Percentiles rank a stretch among this genome's conserved stretches.
These are phyloP conservation scores for Rubia occidens DNA, from an alignment of 305 asterid species.

Conservation along the genomic window DNA sequence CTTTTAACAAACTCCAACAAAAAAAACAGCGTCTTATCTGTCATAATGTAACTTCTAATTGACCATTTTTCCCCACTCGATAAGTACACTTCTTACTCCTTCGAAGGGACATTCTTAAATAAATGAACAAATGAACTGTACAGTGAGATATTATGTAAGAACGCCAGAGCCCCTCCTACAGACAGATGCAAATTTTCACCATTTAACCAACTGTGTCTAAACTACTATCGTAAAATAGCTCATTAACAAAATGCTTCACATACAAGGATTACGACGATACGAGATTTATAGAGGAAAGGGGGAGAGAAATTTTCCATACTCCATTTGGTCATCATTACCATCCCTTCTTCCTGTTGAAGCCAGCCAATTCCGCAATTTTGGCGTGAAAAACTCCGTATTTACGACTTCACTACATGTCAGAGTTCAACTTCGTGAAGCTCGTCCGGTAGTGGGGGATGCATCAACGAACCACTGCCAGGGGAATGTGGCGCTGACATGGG, in stretches of 20 bases:
- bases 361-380: neutral
- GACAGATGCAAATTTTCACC: slow-evolving; percentile 24
- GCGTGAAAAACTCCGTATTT: slow-evolving; percentile 15
- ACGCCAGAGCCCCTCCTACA: slow-evolving; percentile 19
- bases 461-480: slow-evolving; percentile 27
- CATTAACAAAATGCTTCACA: slow-evolving; percentile 17
- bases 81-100: slow-evolving; percentile 17
- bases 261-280: neutral
- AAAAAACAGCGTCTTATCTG: slow-evolving; percentile 5
- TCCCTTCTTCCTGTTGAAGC: slow-evolving; percentile 7
- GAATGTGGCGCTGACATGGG: slow-evolving; percentile 25
- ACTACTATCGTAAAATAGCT: slow-evolving; percentile 33
- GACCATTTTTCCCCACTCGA: neutral
- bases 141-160: slow-evolving; percentile 27
- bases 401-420: slow-evolving; percentile 26
- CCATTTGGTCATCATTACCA: neutral
- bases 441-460: slow-evolving; percentile 24
- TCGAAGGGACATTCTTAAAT: slow-evolving; percentile 24
- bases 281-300: too few relatives aligned
- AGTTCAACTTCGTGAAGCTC: slow-evolving; percentile 62
- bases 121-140: slow-evolving; percentile 48
- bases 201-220: slow-evolving; percentile 33
- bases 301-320: neutral
- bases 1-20: neutral
- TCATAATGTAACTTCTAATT: neutral